Base-by-base conservation (phyloP, 1,139 yeast genomes). In the Lodderomyces oxycetoniae region DNA sequence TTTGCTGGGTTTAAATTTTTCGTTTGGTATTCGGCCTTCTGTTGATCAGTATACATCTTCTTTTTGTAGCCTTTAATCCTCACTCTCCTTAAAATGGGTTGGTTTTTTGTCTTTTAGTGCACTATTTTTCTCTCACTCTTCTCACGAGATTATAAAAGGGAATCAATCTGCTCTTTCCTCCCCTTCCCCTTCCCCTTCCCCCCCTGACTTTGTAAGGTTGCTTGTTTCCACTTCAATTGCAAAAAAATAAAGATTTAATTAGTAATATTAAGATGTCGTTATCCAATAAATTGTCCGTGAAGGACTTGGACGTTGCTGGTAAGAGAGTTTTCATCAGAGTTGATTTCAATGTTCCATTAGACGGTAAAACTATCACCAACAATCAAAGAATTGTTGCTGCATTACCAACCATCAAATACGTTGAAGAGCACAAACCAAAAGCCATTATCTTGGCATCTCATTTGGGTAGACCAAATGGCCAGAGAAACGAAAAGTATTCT, bases 341-440 rank as follows among this genome's bases (percentile, higher is more conserved):
- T 47, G 95, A 89, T 69, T 89, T 89, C 79, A 89, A 91, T 69
- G 97, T 91, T 49, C 97, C 97, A 57, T 78, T 89, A 53, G 96
- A 89, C 59, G 97, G 96, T 49, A 79, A 75, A 56, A 87, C 81
- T 60, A 91, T 89, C 76, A 91, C 97, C 74, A 89, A 91, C 80
- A 89, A 89, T 72, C 96, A 89, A 73, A 82, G 97, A 71, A 91
- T 89, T 61, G 96, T 87, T 52, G 97, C 96, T 61, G 97, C 97
- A 47, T 71, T 89, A 54, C 97, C 97, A 62, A 88, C 97, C 49
- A 89, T 89, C 71, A 69, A 89, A 69, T 88, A 88, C 60, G 96
- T 91, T 39, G 69, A 83, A 61, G 89, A 85, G 56, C 79, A 88
- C 50, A 78, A 83, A 56, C 95, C 97, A 59, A 85, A 84, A 74